Evolutionary conservation across 805 yeast genomes (phyloP).

Genomic region (Starmerella kuoi): DNA sequence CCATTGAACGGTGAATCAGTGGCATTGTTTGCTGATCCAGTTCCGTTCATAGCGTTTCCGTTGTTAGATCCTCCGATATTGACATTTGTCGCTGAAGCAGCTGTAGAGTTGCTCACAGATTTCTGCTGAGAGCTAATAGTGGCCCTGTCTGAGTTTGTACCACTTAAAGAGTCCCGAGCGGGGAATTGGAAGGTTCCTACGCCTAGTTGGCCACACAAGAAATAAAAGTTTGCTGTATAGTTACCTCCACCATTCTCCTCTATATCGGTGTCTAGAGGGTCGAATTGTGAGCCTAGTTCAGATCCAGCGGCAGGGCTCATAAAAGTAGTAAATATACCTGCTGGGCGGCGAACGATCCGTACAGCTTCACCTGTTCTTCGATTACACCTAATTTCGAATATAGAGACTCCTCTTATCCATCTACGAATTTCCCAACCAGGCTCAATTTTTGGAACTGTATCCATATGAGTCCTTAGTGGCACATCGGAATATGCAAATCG

Average conservation of each 20-base stretch:
- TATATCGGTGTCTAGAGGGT: background rate
- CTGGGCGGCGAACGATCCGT: constrained; percentile 49
- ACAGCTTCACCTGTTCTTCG: constrained; percentile 39
- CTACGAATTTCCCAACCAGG: constrained; percentile 25
- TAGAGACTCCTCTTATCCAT: constrained; percentile 52
- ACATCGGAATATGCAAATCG: constrained; percentile 55
- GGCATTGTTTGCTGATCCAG: background rate
- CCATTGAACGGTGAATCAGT: background rate
- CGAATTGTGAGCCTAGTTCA: background rate
- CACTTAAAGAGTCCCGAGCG: background rate
- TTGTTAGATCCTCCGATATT: background rate
- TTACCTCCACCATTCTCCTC: constrained; percentile 7
- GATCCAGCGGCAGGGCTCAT: constrained; percentile 13
- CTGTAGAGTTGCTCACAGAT: background rate
- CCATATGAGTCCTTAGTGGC: constrained; percentile 38
- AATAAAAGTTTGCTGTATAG: constrained; percentile 15
- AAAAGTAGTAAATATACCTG: constrained; percentile 36
- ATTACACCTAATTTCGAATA: constrained; percentile 47
- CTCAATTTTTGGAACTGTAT: constrained; percentile 22
- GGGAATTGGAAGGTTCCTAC: constrained; percentile 9
- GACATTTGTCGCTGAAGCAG: background rate
- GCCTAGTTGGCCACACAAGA: constrained; percentile 15
- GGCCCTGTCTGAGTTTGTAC: background rate
- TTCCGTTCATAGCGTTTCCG: background rate
- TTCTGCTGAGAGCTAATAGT: background rate